Evolutionary conservation across 2,329 filamentous ascomycete genomes (phyloP).

Genomic region (Ceratocystis smalleyi): DNA sequence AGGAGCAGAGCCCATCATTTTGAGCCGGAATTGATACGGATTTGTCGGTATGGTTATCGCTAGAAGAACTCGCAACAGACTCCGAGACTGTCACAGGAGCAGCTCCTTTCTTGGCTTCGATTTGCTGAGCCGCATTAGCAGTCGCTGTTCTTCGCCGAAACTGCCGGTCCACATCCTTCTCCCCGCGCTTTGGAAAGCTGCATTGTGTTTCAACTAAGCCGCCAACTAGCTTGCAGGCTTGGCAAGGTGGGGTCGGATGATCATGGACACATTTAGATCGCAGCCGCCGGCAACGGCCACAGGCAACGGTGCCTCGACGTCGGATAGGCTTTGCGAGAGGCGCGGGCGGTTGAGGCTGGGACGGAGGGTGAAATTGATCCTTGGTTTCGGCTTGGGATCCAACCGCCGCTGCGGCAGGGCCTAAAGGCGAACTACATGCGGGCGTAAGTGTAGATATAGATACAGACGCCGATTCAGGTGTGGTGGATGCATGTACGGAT

Average conservation of each 20-base stretch:
- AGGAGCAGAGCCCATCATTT: neutral
- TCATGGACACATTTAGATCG: constrained; percentile 20
- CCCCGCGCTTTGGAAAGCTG: constrained; percentile 19
- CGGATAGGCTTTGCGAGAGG: constrained; percentile 10
- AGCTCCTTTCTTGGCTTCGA: neutral
- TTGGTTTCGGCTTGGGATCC: neutral
- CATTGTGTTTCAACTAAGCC: constrained; percentile 17
- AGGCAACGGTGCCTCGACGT: constrained; percentile 19
- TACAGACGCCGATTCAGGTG: neutral
- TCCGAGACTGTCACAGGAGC: neutral
- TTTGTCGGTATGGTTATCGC: neutral
- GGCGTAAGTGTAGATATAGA: neutral
- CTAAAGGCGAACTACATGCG: neutral
- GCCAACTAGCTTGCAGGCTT: constrained; percentile 18
- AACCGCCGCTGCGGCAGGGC: neutral
- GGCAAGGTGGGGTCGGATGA: constrained; percentile 17
- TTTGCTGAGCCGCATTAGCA: neutral
- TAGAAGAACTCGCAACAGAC: neutral
- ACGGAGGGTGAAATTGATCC: neutral
- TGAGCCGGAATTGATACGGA: neutral
- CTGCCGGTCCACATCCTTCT: constrained; percentile 19
- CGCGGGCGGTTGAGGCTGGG: neutral
- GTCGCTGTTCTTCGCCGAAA: constrained; percentile 17
- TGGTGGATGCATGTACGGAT: neutral
- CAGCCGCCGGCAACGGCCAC: constrained; percentile 21